Evolutionary conservation across 108 stramenopile species (phyloP), one percentile per base, ranked within the genome.

Genomic region (Fragilaria crotonensis): DNA sequence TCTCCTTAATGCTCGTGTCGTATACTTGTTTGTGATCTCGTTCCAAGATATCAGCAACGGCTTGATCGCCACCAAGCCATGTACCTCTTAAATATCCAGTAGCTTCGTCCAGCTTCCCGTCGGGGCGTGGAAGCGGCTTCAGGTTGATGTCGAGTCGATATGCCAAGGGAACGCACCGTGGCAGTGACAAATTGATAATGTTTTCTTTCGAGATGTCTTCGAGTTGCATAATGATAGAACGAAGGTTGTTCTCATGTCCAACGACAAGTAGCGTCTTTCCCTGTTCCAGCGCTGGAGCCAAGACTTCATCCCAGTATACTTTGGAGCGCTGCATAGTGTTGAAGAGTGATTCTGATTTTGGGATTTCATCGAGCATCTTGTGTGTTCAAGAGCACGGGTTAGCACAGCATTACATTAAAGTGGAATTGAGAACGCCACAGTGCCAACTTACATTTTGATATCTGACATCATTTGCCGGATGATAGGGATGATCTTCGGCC

Each of bases 201-300:
- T 90, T 95, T 47, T 95, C 78, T 19, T 71, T 72, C 4, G 81
- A 45, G 54, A 98, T 96, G 31, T 64, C 89, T 61, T 98, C 98
- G 25, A 98, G 75, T 48, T 81, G 72, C 93, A 97, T 96, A 33
- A 97, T 84, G 1, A 98, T 61, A 0, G 94, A 96, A 2, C 98
- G 84, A 9, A 97, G 70, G 63, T 94, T 91, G 69, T 97, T 97
- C 63, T 96, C 98, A 63, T 98, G 98, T 20, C 95, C 96, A n/a
- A 90, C 94, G 54, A 98, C 75, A 0, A 98, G 67, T 5, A 98
- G 58, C 0, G 86, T 87, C 78, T 97, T 96, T 11, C 95, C 95
- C 25, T 72, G 61, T 17, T 70, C 73, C 30, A 98, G 74, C 25
- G 70, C 63, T 1, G 94, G 96, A 18, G 72, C 85, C 53, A 98